phyloP scores from a whole-genome alignment of 306 rosid genomes.

The peach (Prunus persica) region DNA sequence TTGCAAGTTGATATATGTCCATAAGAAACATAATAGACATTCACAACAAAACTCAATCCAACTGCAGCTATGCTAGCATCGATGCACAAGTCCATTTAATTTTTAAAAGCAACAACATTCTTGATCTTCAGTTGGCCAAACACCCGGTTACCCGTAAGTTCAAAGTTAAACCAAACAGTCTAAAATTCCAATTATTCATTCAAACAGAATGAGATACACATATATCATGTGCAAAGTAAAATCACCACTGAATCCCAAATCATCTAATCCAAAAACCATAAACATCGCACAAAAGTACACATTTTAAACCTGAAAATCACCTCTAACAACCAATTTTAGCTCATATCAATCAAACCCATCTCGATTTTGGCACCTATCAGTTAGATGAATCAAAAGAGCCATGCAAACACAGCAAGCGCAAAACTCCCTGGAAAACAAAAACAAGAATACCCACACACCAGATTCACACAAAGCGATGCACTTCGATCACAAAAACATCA shows the following conservation, averaged over 20 bases:
- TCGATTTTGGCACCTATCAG: constrained; percentile 5
- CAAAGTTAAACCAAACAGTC: constrained; percentile 4
- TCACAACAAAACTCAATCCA: constrained; percentile 2
- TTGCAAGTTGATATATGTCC: constrained; percentile 13
- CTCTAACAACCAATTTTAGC: neutral
- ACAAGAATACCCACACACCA: constrained; percentile 20
- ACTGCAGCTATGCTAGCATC: constrained; percentile 7
- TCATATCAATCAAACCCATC: constrained; percentile 15
- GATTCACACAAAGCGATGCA: constrained; percentile 27
- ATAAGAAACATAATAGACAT: neutral
- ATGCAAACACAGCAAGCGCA: neutral
- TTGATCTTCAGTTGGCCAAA: constrained; percentile 8
- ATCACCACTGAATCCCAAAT: constrained; percentile 5
- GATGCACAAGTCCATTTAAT: neutral
- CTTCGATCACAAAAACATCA: constrained; percentile 3
- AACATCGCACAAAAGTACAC: neutral
- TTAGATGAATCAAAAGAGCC: constrained; percentile 12
- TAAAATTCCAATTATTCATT: neutral
- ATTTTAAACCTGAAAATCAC: neutral
- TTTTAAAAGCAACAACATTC: neutral
- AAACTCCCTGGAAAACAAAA: neutral
- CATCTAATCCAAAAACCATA: constrained; percentile 14
- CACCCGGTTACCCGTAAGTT: constrained; percentile 1
- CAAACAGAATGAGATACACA: neutral
- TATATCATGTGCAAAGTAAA: neutral